Evolutionary conservation across 1,284 basidiomycete genomes (phyloP), one percentile per base, ranked within the genome.

Genomic region (Apiotrichum sp.): DNA sequence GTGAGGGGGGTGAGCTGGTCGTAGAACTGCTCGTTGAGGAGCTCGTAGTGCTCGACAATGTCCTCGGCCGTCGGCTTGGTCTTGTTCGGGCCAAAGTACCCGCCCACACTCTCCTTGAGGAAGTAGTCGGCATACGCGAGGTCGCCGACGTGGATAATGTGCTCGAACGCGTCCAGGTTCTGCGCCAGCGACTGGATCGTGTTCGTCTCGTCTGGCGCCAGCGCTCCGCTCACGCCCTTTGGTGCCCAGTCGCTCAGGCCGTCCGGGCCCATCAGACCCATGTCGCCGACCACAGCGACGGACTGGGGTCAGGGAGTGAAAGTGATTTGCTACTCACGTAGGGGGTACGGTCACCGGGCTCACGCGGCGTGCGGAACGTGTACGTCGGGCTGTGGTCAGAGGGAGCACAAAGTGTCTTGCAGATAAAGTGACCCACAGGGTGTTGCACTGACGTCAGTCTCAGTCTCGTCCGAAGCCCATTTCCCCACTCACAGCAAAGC

Each of bases 261-360:
- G 42, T 71, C 58, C 8, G 64, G 62, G 7, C 67, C 68, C 69
- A 71, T 70, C 13, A 68, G 51, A 3, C 69, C 69, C 56, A 71
- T 61, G 50, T 70, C 69, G 8, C 57, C 65, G 31, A 65, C 63
- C 6, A 64, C 42, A 0, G 67, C 68, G 14, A 66, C 53, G 1
- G 67, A 56, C 61, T 62, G 50, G 11, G 29, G 13, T 42, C n/a
- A 49, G 32, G 5, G 9, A 5, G 2, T 32, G 41, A 29, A 9
- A 0, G 4, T 4, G 6, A 5, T 31, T 16, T 5, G 3, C 10
- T 8, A 53, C 61, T 48, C 34, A 61, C 58, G 52, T 64, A 66
- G 9, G 55, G 46, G 39, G 53, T 47, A 10, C 6, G 14, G 50
- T 58, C 56, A 9, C 62, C 64, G 0, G 62, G 48, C 34, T 16